phyloP scores from a whole-genome alignment of 1,284 basidiomycete genomes.

The Trichosporon asahii region DNA sequence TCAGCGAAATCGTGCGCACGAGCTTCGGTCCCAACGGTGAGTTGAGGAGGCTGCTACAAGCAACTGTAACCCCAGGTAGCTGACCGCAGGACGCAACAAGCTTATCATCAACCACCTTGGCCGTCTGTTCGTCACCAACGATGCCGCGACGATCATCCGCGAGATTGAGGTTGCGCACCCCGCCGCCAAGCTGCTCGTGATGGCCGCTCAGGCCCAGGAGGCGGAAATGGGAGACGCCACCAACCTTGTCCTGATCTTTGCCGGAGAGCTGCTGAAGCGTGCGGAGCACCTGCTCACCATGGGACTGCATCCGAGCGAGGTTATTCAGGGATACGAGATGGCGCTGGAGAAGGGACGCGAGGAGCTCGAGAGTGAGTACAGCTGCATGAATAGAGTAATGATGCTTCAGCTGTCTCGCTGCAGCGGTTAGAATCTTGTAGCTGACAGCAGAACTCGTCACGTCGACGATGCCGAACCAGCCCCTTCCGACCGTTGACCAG shows the following conservation, averaged over 20 bases:
- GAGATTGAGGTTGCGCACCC: slow-evolving; percentile 99
- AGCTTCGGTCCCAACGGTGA: slow-evolving; percentile 93
- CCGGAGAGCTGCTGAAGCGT: slow-evolving; percentile 91
- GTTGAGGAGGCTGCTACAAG: slow-evolving; percentile 35
- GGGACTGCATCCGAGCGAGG: slow-evolving; percentile 93
- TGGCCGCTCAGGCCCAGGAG: slow-evolving; percentile 97
- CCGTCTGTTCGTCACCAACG: slow-evolving; percentile 92
- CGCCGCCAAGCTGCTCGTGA: slow-evolving; percentile 92
- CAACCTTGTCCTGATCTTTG: slow-evolving; percentile 91
- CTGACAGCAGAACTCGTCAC: slow-evolving; percentile 46
- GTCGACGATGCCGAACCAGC: slow-evolving; percentile 53
- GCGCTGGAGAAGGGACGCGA: slow-evolving; percentile 80
- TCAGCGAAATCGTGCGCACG: slow-evolving; percentile 92
- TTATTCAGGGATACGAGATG: slow-evolving; percentile 93
- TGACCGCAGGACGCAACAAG: slow-evolving; percentile 75
- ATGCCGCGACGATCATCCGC: slow-evolving; percentile 97
- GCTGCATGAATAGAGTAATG: background rate
- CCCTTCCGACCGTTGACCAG: slow-evolving; percentile 71
- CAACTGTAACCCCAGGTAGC: background rate
- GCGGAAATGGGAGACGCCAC: slow-evolving; percentile 98
- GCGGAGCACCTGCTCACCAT: slow-evolving; percentile 89
- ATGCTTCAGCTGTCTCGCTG: too few relatives aligned
- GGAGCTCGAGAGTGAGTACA: slow-evolving; percentile 80
- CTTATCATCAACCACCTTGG: slow-evolving; percentile 95
- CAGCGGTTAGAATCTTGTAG: too few relatives aligned